A percentile compares a stretch with the other conserved stretches of the same genome.
Evolutionary conservation across 2,329 filamentous ascomycete genomes (phyloP).

Genomic region (Lasiodiplodia gonubiensis): DNA sequence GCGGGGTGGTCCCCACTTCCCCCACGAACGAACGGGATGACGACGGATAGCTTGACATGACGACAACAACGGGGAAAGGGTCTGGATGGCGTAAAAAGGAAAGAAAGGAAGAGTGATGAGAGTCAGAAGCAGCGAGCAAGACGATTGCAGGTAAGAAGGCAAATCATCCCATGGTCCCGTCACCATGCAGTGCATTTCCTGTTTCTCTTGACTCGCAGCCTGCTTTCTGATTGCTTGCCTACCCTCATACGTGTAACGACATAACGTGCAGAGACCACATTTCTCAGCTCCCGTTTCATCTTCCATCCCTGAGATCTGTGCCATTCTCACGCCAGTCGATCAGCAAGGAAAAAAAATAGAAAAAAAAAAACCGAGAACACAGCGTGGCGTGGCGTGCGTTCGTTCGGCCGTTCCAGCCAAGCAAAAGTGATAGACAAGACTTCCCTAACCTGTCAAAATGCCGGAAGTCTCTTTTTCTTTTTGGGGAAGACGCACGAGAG

Average conservation of each 20-base stretch:
- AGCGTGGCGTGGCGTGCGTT: neutral
- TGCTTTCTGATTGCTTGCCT: neutral
- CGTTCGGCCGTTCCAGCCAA: neutral
- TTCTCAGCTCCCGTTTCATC: neutral
- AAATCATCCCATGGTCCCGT: neutral
- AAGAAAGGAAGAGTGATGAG: neutral
- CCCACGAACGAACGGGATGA: neutral
- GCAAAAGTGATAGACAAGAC: neutral
- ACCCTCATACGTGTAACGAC: neutral
- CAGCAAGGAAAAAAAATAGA: neutral
- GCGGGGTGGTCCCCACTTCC: neutral
- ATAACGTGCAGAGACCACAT: neutral
- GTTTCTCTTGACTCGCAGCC: neutral
- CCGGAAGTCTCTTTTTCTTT: neutral
- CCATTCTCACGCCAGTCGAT: neutral
- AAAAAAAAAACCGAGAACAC: neutral
- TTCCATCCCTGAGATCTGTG: neutral
- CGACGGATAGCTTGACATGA: neutral
- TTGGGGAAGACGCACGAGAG: neutral
- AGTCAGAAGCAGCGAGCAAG: neutral
- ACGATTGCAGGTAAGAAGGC: neutral
- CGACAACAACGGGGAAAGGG: neutral
- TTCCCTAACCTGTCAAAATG: neutral
- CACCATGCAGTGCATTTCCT: neutral
- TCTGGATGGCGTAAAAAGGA: neutral